Base-by-base conservation (phyloP, 306 rosid genomes). In the Calophaca sinica region DNA sequence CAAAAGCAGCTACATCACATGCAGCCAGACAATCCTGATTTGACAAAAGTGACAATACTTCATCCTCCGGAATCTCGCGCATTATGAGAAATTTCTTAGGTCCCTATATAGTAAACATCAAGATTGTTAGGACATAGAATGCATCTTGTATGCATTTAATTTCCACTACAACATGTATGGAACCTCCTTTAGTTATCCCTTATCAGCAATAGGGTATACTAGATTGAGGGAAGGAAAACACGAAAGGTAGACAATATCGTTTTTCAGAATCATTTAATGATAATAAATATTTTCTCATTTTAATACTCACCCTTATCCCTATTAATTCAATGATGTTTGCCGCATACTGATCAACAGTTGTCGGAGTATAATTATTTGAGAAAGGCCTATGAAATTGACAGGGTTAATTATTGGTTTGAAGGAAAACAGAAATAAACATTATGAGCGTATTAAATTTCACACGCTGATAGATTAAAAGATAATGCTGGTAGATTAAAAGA, bases 1-100 rank as follows among this genome's bases (percentile, higher is more conserved):
- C 93, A 73, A 94, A 94, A 70, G 83, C 88, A 79, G 97, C 97
- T 62, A 88, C 97, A 70, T 94, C 98, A 79, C 94, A 94, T 36
- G 88, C 82, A 60, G 96, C 94, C 82, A 94, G 84, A 85, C 79
- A 91, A 70, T 92, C 90, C 79, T 72, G 80, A 36, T 80, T 81
- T 51, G 91, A 82, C 70, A 94, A 83, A 75, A 77, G 59, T 15
- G 33, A 54, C n/a, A 74, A 80, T 5, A 86, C 83, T 80, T 75
- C 82, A 54, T 88, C 93, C 79, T 91, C 98, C 32, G 97, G 96
- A 77, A 91, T 91, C 89, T 94, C 97, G 7, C 86, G 81, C 87
- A 94, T 68, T 72, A 94, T 61, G 73, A 94, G 96, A 49, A 87
- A 86, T 83, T 83, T 89, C 88, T 70, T 87, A 31, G 57, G 76